phyloP scores from a whole-genome alignment of 148 eudicot species.

The Vaccinium corymbosum region DNA sequence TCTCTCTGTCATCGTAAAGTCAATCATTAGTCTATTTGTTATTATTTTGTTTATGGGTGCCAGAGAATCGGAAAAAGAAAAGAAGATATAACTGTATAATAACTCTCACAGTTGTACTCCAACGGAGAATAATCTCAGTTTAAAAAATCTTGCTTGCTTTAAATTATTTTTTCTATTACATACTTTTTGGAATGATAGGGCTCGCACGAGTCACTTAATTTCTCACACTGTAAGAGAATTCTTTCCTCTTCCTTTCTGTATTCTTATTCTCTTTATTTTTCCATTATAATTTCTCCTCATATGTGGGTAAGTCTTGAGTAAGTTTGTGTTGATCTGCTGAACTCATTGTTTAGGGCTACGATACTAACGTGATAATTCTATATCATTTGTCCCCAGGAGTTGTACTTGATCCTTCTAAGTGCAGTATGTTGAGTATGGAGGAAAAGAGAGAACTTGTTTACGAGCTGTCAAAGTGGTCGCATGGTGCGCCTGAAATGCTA shows the following conservation, averaged over 20 bases:
- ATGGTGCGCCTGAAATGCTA: slow-evolving; percentile 62
- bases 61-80: not conserved
- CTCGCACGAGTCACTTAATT: not conserved
- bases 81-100: not conserved
- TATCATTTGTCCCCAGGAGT: slow-evolving; percentile 36
- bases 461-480: slow-evolving; percentile 60
- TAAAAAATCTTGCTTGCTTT: slow-evolving; percentile 1
- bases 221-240: not conserved
- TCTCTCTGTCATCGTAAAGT: slow-evolving; percentile 11
- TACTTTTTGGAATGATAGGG: not conserved
- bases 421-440: slow-evolving; percentile 66
- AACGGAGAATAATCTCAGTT: not conserved
- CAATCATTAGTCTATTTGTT: not conserved
- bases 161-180: not conserved
- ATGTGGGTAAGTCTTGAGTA: not conserved
- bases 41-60: not conserved
- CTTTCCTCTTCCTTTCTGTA: not conserved
- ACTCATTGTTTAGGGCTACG: slow-evolving; percentile 10
- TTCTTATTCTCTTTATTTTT: not conserved
- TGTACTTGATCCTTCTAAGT: slow-evolving; percentile 53
- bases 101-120: slow-evolving; percentile 1
- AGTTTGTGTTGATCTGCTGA: slow-evolving; percentile 1
- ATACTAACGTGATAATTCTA: not conserved
- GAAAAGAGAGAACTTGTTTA: slow-evolving; percentile 72
- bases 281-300: not conserved